Conservation (phyloP, 192 early-diverging fungal genomes). For the Funneliformis geosporum region DNA sequence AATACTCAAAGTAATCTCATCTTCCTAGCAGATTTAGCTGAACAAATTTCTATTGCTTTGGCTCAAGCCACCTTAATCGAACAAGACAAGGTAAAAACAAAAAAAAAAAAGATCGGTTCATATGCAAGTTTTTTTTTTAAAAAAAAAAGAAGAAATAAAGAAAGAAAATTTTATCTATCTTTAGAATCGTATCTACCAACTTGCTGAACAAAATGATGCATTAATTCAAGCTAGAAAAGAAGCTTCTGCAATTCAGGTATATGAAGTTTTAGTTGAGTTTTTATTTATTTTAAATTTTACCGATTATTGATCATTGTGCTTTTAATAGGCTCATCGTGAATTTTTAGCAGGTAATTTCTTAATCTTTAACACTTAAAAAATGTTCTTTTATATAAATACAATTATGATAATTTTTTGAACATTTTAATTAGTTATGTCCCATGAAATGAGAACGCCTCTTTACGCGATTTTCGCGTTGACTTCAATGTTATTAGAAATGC, state of each 20-base stretch:
- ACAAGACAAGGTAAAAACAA: conserved; percentile 15
- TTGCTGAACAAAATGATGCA: conserved; percentile 22
- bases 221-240: conserved; percentile 19
- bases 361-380: background rate
- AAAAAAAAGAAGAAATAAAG: background rate
- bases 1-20: background rate
- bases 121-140: no score
- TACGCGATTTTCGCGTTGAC: conserved; percentile 26
- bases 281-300: background rate
- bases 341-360: conserved; percentile 19
- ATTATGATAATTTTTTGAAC: background rate
- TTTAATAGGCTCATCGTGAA: conserved; percentile 15
- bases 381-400: background rate
- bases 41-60: conserved; percentile 26
- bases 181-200: conserved; percentile 11
- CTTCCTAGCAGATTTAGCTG: conserved; percentile 10
- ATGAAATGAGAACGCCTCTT: conserved; percentile 21
- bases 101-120: background rate
- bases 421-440: conserved; percentile 15
- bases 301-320: background rate
- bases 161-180: background rate
- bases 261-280: background rate
- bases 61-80: conserved; percentile 15
- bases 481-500: conserved; percentile 18
- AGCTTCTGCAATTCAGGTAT: conserved; percentile 25